Conservation (phyloP, 768 basidiomycete genomes). For the Boletus pseudopeckii region DNA sequence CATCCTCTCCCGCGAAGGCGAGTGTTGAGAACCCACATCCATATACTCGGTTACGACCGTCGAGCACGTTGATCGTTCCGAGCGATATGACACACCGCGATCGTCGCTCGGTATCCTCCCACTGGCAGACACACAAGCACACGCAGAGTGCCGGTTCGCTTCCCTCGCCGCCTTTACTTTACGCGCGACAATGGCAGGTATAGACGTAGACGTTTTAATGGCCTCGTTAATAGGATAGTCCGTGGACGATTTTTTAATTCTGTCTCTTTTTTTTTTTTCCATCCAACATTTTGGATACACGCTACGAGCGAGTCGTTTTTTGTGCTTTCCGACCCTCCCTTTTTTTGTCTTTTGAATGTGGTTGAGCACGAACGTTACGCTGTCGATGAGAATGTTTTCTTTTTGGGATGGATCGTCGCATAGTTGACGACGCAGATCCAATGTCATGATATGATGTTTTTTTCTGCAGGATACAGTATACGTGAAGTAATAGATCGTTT, state of each 20-base stretch:
- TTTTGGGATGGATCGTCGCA: background rate
- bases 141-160: background rate
- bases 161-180: background rate
- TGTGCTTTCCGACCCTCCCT: background rate
- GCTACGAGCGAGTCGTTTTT: background rate
- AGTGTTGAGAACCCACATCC: background rate
- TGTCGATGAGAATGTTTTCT: background rate
- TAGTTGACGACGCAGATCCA: background rate
- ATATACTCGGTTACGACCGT: background rate
- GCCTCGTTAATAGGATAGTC: background rate
- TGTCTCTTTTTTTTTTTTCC: background rate
- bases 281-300: no score
- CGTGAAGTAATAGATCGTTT: background rate
- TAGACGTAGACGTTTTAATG: constrained; percentile 5
- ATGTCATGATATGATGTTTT: background rate
- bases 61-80: background rate
- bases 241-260: background rate
- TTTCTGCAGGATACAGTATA: background rate
- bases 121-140: constrained; percentile 3
- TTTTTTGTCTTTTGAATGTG: background rate
- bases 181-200: constrained; percentile 3
- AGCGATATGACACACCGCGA: constrained; percentile 1
- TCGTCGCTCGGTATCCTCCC: constrained; percentile 3
- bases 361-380: background rate
- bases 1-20: background rate